Evolutionary conservation across 1,284 basidiomycete genomes (phyloP), one percentile per base, ranked within the genome.

Genomic region (Pisolithus thermaeus): DNA sequence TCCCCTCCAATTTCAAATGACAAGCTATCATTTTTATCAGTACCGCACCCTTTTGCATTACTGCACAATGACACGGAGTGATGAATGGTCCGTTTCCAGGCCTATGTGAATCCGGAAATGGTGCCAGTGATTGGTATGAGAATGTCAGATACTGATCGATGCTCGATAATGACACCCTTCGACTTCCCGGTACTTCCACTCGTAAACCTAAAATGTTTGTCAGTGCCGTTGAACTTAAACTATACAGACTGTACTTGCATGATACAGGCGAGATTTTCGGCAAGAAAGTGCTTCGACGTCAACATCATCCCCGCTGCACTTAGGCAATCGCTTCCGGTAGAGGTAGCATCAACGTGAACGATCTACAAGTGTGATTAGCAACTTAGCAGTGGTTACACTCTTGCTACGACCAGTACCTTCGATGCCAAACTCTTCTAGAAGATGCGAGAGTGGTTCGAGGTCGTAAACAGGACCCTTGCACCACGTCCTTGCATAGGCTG

Each of bases 111-210:
- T 27, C 7, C 25, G 5, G 25, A 5, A 27, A 27, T 27, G 5
- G 25, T 27, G 25, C 25, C 5, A 27, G 7, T 4, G 25, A 27
- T 27, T 7, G 25, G 7, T 27, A 5, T 25, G 23, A 5, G 23
- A 5, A 25, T 25, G 3, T 69, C 67, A 16, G 59, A 54, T 7
- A 69, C 67, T n/a, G 65, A 65, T 7, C 63, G 58, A 46, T 69
- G 68, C 50, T 64, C 63, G 43, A 69, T 58, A 59, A 64, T 64
- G 35, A 62, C 61, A n/a, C 60, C 60, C 43, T 62, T 62, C 7
- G 60, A 62, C 42, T 59, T 62, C 14, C 62, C 62, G 12, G 60
- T 61, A 37, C 62, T 62, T n/a, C 60, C 61, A 30, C 61, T 49
- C 4, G 44, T 46, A 23, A 36, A 46, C 44, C 52, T 54, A 18